Evolutionary conservation across 169 alveolate genomes (phyloP), one percentile per base, ranked within the genome.

Genomic region (Eimeria praecox): DNA sequence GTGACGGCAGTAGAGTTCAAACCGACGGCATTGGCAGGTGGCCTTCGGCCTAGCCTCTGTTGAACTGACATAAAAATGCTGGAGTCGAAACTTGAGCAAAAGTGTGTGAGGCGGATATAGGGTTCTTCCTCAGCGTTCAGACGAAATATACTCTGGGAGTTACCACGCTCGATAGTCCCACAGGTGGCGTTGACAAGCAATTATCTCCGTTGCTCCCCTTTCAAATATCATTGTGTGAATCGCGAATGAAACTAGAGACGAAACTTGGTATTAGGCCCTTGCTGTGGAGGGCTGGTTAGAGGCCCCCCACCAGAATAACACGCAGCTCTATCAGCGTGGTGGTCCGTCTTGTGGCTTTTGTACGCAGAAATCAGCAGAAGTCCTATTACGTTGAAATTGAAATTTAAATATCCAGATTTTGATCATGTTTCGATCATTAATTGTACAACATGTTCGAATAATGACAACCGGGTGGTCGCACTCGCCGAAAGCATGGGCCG

Each of bases 241-340:
- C 20, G 20, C 82, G 38, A 27, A 16, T 14, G 10, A 38, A 71
- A 33, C 12, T 27, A 71, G 30, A 71, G 2, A 27, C 27, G 52
- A 38, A 33, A 38, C 1, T 10, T 1, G 20, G 14, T 3, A 12
- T 16, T 33, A 71, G 52, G 33, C 8, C 18, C 52, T 71, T 18
- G 82, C 30, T 33, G 82, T 35, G 52, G 30, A 18, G 82, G 52
- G 52, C 30, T 33, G 82, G 5, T 3, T 16, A 16, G 49, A 24
- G 49, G 52, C 52, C 82, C 82, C 82, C 82, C 82, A 71, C 52
- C 82, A 71, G 82, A 71, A 71, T 30, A 71, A 71, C 82, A 71
- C 82, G 52, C 82, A 71, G 33, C 82, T 49, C 82, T 71, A 33
- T 14, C 82, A 18, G 14, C 10, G 2, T 71, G 52, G 52, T 38